Evolutionary conservation across 2,329 filamentous ascomycete genomes (phyloP).

Genomic region (Neonectria ditissima): DNA sequence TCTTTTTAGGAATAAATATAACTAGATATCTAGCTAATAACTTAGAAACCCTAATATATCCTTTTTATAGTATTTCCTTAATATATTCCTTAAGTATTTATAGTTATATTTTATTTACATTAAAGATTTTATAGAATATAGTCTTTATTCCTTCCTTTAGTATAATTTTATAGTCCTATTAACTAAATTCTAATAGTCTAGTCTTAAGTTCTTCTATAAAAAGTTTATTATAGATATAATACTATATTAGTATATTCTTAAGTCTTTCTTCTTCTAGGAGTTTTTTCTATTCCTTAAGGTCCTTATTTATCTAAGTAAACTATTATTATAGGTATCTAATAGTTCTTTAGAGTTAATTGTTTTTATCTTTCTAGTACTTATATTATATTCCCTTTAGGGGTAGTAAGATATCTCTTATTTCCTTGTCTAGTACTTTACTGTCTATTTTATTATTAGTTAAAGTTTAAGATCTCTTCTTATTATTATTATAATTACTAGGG

Average conservation of each 20-base stretch:
- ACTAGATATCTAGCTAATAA: neutral
- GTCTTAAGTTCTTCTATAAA: conserved; percentile 27
- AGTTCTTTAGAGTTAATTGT: too few species aligned
- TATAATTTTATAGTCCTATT: conserved; percentile 25
- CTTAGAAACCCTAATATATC: neutral
- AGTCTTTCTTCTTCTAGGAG: too few species aligned
- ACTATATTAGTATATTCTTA: too few species aligned
- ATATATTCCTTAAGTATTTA: conserved; percentile 10
- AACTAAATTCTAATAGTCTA: conserved; percentile 10
- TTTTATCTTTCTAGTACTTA: neutral
- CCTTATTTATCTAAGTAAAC: too few species aligned
- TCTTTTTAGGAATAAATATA: conserved; percentile 26
- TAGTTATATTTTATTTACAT: conserved; percentile 23
- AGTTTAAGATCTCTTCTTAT: neutral
- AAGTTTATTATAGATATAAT: neutral
- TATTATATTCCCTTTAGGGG: neutral
- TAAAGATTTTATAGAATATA: conserved; percentile 15
- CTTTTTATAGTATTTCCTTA: conserved; percentile 23
- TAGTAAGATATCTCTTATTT: too few species aligned
- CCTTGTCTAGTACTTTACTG: too few species aligned
- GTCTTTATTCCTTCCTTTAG: conserved; percentile 6
- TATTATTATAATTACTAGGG: neutral
- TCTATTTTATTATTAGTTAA: too few species aligned
- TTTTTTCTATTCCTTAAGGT: too few species aligned
- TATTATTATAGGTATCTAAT: too few species aligned